Evolutionary conservation across 345 rosid genomes (phyloP).

Genomic region (Corchorus capsularis): DNA sequence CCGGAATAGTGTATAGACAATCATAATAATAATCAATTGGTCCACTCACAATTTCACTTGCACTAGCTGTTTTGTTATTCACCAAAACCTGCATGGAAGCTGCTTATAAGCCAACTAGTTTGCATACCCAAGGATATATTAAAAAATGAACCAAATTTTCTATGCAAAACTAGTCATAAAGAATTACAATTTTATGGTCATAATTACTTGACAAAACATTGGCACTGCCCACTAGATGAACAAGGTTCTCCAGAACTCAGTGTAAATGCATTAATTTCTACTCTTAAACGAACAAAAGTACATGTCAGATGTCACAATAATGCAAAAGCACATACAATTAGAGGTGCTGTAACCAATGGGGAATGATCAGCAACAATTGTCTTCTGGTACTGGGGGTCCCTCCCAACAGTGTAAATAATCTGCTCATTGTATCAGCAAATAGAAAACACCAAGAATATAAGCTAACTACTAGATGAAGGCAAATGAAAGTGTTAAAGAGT

Average conservation of each 20-base stretch:
- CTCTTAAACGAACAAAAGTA: not conserved
- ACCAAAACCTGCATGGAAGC: slow-evolving; percentile 68
- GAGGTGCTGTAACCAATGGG: slow-evolving; percentile 70
- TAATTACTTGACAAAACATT: slow-evolving; percentile 2
- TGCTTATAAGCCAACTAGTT: slow-evolving; percentile 10
- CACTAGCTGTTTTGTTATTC: slow-evolving; percentile 89
- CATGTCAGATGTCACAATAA: slow-evolving; percentile 23
- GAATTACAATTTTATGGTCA: not conserved
- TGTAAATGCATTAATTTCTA: slow-evolving; percentile 2
- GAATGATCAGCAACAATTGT: slow-evolving; percentile 59
- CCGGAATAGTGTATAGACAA: slow-evolving; percentile 3
- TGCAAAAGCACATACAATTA: slow-evolving; percentile 60
- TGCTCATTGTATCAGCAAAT: slow-evolving; percentile 34
- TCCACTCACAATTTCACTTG: slow-evolving; percentile 89
- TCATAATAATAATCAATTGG: slow-evolving; percentile 6
- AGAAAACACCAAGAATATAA: slow-evolving; percentile 12
- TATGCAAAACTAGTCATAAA: not conserved
- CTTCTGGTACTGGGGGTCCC: slow-evolving; percentile 67
- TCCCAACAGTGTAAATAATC: slow-evolving; percentile 87
- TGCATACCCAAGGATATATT: not conserved
- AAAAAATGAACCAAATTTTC: slow-evolving; percentile 1
- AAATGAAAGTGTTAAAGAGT: not conserved
- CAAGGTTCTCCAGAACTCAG: not conserved
- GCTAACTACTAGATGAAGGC: slow-evolving; percentile 1
- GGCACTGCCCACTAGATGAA: not conserved